phyloP scores from a whole-genome alignment of 2,329 filamentous ascomycete species.

The Colletotrichum magnum region DNA sequence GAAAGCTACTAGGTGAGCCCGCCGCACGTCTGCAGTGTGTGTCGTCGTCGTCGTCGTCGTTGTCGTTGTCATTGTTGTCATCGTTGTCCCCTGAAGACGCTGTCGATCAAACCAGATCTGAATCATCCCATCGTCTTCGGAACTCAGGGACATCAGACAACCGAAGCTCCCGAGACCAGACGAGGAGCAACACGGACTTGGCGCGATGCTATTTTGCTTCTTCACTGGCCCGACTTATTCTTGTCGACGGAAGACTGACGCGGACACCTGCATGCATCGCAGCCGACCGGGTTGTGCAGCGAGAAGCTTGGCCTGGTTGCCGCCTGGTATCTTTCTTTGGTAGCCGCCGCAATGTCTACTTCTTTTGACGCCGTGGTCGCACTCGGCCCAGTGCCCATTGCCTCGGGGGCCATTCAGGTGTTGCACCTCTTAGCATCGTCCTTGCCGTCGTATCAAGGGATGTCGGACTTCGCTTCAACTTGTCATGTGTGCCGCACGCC shows the following conservation, averaged over 20 bases:
- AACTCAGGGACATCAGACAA: slow-evolving; percentile 37
- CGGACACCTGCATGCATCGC: slow-evolving; percentile 8
- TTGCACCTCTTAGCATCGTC: too few species aligned
- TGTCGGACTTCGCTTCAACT: too few species aligned
- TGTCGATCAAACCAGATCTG: slow-evolving; percentile 39
- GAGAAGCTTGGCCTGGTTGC: slow-evolving; percentile 4
- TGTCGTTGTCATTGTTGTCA: background rate
- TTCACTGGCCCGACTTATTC: background rate
- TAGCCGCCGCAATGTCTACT: background rate
- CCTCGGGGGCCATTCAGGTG: too few species aligned
- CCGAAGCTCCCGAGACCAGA: slow-evolving; percentile 27
- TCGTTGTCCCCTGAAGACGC: slow-evolving; percentile 22
- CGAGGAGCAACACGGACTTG: slow-evolving; percentile 19
- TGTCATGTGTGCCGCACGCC: background rate
- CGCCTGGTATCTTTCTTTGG: background rate
- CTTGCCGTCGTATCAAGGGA: too few species aligned
- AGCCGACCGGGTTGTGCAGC: background rate
- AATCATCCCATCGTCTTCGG: slow-evolving; percentile 39
- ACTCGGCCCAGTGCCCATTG: background rate
- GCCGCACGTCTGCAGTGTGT: slow-evolving; percentile 13
- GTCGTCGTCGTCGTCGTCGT: background rate
- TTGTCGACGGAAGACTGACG: background rate
- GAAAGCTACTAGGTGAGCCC: slow-evolving; percentile 15
- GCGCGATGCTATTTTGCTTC: slow-evolving; percentile 23
- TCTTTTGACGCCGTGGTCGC: background rate